Evolutionary conservation across 495 filamentous ascomycete species (phyloP).

Genomic region (Acidiella bohemica): DNA sequence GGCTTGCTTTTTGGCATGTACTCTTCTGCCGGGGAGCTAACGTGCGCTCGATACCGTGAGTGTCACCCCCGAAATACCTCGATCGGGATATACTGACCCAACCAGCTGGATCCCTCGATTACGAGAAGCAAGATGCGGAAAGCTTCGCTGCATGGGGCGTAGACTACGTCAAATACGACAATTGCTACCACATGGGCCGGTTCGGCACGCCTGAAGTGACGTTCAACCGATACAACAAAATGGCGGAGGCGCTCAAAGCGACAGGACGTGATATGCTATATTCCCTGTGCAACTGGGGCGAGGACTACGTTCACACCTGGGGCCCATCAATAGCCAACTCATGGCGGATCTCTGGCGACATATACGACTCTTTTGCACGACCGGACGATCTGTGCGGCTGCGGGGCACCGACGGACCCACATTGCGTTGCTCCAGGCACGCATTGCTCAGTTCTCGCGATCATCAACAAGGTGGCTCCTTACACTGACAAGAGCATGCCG

Average conservation of each 20-base stretch:
- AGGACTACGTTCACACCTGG: slow-evolving; percentile 25
- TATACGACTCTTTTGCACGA: slow-evolving; percentile 21
- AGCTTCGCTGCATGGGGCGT: slow-evolving; percentile 34
- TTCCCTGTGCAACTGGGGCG: slow-evolving; percentile 29
- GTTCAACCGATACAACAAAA: slow-evolving; percentile 18
- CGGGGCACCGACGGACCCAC: slow-evolving; percentile 15
- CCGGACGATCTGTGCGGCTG: not conserved
- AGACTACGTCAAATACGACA: slow-evolving; percentile 40
- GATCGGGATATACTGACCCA: slow-evolving; percentile 14
- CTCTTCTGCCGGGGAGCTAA: slow-evolving; percentile 23
- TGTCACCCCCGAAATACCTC: not conserved
- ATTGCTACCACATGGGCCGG: slow-evolving; percentile 31
- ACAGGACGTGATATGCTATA: slow-evolving; percentile 29
- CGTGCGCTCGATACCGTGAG: slow-evolving; percentile 8
- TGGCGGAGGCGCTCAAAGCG: slow-evolving; percentile 27
- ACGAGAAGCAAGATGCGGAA: slow-evolving; percentile 35
- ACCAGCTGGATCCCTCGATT: slow-evolving; percentile 30
- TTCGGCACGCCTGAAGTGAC: slow-evolving; percentile 5
- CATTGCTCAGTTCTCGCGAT: slow-evolving; percentile 26
- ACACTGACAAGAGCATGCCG: slow-evolving; percentile 12
- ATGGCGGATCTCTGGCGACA: slow-evolving; percentile 29
- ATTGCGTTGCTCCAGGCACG: not conserved
- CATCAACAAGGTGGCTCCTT: slow-evolving; percentile 24
- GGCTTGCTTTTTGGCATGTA: slow-evolving; percentile 30
- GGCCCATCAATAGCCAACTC: slow-evolving; percentile 20